Conservation (phyloP, 352 stramenopile genomes). For the Pythium guiyangense region DNA sequence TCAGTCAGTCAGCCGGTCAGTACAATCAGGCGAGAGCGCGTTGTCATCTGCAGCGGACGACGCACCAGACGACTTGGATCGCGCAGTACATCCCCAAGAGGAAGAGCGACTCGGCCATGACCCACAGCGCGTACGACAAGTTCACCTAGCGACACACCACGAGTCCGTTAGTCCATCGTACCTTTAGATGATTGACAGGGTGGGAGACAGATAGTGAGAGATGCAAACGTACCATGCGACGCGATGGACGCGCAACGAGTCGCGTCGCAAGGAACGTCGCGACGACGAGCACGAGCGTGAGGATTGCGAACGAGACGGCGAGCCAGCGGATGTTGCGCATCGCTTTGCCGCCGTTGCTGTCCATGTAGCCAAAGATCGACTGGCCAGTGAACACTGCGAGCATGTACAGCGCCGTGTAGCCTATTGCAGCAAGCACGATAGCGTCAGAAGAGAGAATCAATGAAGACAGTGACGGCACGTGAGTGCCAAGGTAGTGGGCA, state of each 20-base stretch:
- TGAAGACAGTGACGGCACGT: too few species aligned
- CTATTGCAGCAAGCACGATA: constrained; percentile 20
- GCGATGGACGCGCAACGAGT: constrained; percentile 55
- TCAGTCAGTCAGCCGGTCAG: background rate
- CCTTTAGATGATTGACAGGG: background rate
- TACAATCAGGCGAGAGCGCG: too few species aligned
- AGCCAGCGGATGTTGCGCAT: constrained; percentile 69
- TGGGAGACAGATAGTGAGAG: background rate
- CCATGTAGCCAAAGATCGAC: constrained; percentile 65
- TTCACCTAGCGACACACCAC: constrained; percentile 48
- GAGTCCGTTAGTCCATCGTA: too few species aligned
- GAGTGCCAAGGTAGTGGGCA: too few species aligned
- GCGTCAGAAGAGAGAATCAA: too few species aligned
- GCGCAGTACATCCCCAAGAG: constrained; percentile 50
- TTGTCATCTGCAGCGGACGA: background rate
- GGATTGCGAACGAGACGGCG: constrained; percentile 28
- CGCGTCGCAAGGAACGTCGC: constrained; percentile 54
- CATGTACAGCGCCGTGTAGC: constrained; percentile 91
- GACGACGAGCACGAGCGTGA: constrained; percentile 37
- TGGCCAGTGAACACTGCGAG: constrained; percentile 56
- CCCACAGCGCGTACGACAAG: constrained; percentile 75
- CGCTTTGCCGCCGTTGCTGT: constrained; percentile 46
- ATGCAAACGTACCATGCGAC: constrained; percentile 50
- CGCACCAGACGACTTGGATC: constrained; percentile 63
- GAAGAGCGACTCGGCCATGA: constrained; percentile 57